These are phyloP conservation scores for Daphne laureola DNA, from an alignment of 441 rosid genomes.

Conservation along the genomic window DNA sequence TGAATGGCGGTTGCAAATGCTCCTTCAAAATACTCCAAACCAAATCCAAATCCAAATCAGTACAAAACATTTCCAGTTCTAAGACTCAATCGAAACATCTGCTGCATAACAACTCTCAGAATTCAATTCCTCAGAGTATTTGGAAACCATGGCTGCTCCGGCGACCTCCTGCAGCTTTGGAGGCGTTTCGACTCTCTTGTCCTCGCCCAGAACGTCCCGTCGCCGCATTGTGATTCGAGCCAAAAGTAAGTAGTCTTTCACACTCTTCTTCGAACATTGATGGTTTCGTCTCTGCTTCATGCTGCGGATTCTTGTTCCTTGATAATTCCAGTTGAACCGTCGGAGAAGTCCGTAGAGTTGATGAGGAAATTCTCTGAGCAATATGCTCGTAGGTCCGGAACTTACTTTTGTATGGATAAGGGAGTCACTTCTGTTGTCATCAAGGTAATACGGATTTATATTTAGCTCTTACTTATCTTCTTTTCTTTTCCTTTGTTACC, in stretches of 20 bases:
- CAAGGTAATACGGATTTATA: conserved; percentile 35
- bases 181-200: conserved; percentile 28
- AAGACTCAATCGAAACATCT: conserved; percentile 6
- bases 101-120: neutral
- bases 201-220: conserved; percentile 24
- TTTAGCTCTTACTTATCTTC: no score
- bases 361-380: conserved; percentile 98
- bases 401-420: conserved; percentile 86
- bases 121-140: neutral
- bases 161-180: conserved; percentile 42
- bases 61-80: neutral
- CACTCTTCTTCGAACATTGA: neutral
- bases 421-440: conserved; percentile 91
- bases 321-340: conserved; percentile 51
- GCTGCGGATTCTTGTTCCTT: neutral
- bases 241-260: conserved; percentile 22
- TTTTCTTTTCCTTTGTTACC: no score
- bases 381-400: conserved; percentile 84
- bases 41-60: neutral
- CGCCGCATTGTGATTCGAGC: conserved; percentile 38
- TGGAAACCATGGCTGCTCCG: conserved; percentile 46
- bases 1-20: conserved; percentile 13
- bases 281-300: neutral
- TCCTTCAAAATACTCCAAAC: neutral
- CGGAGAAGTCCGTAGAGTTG: conserved; percentile 78